Evolutionary conservation across 176 grass and related monocot genomes (phyloP).

Genomic region (Rhipidocladum racemiflorum): DNA sequence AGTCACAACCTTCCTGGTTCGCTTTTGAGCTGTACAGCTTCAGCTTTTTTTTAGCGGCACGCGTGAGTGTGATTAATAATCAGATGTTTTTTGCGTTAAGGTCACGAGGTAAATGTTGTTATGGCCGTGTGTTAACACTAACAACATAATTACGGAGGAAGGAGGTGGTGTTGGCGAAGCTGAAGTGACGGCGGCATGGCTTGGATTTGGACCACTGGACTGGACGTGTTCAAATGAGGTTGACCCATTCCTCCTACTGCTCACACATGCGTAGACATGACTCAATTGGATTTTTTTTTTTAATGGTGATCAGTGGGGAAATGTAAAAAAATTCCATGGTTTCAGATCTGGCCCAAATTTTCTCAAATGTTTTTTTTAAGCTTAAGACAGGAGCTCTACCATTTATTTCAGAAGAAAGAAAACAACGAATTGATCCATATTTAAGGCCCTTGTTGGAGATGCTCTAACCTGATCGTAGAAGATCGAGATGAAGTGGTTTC

Average conservation of each 20-base stretch:
- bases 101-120: not conserved
- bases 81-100: not conserved
- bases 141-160: not conserved
- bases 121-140: not conserved
- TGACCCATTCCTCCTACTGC: not conserved
- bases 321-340: not conserved
- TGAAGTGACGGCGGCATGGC: not conserved
- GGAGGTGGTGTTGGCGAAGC: conserved; percentile 31
- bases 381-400: no score
- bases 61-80: not conserved
- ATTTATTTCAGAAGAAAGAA: no score
- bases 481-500: not conserved
- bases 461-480: not conserved
- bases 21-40: no score
- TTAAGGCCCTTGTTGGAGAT: no score
- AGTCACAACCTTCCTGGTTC: no score
- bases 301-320: not conserved
- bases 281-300: not conserved
- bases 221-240: conserved; percentile 16
- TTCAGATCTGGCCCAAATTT: not conserved
- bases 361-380: not conserved
- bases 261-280: not conserved
- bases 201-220: not conserved
- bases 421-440: no score
- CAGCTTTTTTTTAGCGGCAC: not conserved